Evolutionary conservation across 352 stramenopile species (phyloP), one percentile per base, ranked within the genome.

Genomic region (Phytopythium aichiense): DNA sequence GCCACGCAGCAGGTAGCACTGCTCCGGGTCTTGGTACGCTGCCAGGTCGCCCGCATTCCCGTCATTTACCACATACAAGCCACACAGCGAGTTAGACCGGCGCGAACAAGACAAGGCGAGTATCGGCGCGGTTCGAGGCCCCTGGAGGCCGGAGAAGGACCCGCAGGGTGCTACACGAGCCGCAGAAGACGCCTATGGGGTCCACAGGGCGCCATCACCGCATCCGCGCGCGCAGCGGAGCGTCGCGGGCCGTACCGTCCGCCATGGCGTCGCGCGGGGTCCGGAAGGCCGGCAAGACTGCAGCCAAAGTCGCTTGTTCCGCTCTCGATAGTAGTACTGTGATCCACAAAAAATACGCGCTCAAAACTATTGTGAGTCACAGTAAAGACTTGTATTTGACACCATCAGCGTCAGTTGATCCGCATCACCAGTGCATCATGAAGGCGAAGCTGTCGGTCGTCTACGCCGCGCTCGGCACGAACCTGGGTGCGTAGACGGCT

Each of bases 381-480:
- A 12, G 33, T 38, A 38, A 7, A 8, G 33, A 38, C 33, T 38
- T 38, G 33, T 38, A 13, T 38, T 38, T 20, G 42, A 48, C 18
- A 48, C 20, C 43, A 28, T n/a, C n/a, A 50, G 23, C 7, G 42
- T 48, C 48, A 55, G 25, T 5, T 25, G 49, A 55, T 55, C 43
- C n/a, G 12, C 43, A 50, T 12, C 43, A 8, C 22, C 16, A 4
- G 22, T 1, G 20, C 5, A 50, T 30, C 22, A 50, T 50, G 43
- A 50, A 50, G 43, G 7, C 43, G 25, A 5, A 7, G 22, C 49
- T 45, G 16, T 33, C 52, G 18, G 33, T 45, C 51, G 79, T 89
- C 46, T 88, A 77, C 49, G 77, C 83, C 7, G 84, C 84, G 48
- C 72, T 93, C 42, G 84, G 84, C 58, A 91, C 84, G 48, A 93